phyloP scores from a whole-genome alignment of 2,329 filamentous ascomycete species.

The Xylariaceae sp. region DNA sequence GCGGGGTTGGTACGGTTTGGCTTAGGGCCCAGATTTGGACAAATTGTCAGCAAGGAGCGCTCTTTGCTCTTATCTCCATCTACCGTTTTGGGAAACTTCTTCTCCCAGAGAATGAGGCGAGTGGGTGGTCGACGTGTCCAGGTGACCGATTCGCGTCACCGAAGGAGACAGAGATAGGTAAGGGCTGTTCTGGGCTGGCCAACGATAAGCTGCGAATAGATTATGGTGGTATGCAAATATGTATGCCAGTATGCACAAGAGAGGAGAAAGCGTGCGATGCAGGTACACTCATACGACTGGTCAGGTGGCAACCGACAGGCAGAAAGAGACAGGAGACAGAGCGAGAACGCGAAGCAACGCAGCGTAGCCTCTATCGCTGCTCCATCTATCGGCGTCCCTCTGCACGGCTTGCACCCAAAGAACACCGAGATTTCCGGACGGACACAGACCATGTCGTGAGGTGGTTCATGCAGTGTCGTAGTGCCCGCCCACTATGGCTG shows the following conservation, averaged over 20 bases:
- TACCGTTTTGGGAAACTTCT: conserved; percentile 10
- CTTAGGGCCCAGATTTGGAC: neutral
- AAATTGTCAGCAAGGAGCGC: neutral
- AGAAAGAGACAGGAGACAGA: too few species aligned
- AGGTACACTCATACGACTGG: conserved; percentile 18
- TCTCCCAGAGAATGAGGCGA: conserved; percentile 11
- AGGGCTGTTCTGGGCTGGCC: conserved; percentile 6
- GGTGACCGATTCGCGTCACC: conserved; percentile 26
- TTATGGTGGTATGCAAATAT: neutral
- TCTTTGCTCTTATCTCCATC: conserved; percentile 16
- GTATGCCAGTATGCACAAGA: conserved; percentile 1
- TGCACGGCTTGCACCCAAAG: conserved; percentile 12
- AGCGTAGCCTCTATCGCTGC: too few species aligned
- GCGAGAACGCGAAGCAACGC: conserved; percentile 13
- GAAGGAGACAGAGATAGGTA: conserved; percentile 6
- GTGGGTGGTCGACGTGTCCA: conserved; percentile 6
- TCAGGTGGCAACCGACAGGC: conserved; percentile 12
- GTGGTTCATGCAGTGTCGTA: neutral
- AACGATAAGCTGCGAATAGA: conserved; percentile 13
- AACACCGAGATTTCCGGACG: neutral
- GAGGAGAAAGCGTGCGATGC: conserved; percentile 22
- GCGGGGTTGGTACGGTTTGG: conserved; percentile 12
- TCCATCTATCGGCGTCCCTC: conserved; percentile 3
- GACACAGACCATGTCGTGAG: neutral
- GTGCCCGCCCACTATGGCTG: neutral